Percentiles rank a stretch among this genome's conserved stretches.
Conservation (phyloP, 441 rosid genomes). For the Erysimum pusillum region DNA sequence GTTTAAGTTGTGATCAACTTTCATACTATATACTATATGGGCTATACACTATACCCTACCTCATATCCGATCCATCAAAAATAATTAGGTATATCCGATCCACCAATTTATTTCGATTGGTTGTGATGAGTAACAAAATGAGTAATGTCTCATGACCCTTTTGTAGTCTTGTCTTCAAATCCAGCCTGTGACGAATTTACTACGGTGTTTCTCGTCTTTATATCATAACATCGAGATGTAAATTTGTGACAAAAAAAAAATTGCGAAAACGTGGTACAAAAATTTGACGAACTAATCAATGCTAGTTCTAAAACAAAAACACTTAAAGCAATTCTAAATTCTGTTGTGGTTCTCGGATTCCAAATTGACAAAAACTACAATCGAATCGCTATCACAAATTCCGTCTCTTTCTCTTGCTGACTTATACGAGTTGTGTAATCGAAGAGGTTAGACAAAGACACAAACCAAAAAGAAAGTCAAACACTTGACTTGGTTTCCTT, state of each 20-base stretch:
- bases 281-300: background rate
- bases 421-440: background rate
- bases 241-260: conserved; percentile 1
- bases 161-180: conserved; percentile 17
- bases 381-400: background rate
- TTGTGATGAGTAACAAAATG: conserved; percentile 25
- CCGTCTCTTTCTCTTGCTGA: background rate
- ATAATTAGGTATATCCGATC: conserved; percentile 21
- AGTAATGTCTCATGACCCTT: conserved; percentile 23
- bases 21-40: background rate
- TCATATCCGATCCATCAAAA: conserved; percentile 1
- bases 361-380: background rate
- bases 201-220: conserved; percentile 11
- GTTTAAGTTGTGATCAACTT: conserved; percentile 12
- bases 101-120: conserved; percentile 37
- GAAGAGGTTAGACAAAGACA: background rate
- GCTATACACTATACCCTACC: conserved; percentile 8
- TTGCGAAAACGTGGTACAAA: background rate
- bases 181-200: conserved; percentile 13
- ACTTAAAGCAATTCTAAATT: background rate
- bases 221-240: conserved; percentile 20
- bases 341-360: conserved; percentile 17
- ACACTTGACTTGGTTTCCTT: background rate
- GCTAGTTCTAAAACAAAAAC: background rate
- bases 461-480: background rate